These are phyloP conservation scores for Fusarium secorum DNA, from an alignment of 2,329 filamentous ascomycete genomes.

Conservation along the genomic window DNA sequence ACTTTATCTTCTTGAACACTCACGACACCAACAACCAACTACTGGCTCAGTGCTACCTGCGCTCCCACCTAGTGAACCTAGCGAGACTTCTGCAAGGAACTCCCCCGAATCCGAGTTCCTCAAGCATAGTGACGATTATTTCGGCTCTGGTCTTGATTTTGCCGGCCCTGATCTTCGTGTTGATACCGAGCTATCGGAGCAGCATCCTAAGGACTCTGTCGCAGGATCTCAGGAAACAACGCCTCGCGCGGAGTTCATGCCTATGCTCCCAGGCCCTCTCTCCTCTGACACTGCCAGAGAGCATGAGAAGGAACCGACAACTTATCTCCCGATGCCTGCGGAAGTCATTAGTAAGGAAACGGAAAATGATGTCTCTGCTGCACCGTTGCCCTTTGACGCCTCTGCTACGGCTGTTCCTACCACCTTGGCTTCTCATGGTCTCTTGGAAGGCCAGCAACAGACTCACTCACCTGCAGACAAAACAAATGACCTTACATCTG, in stretches of 20 bases:
- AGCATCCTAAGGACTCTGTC: slow-evolving; percentile 52
- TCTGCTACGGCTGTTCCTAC: slow-evolving; percentile 34
- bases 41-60: slow-evolving; percentile 56
- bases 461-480: slow-evolving; percentile 31
- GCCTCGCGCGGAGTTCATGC: slow-evolving; percentile 65
- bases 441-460: slow-evolving; percentile 30
- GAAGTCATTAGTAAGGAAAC: slow-evolving; percentile 54
- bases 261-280: slow-evolving; percentile 38
- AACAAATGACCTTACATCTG: slow-evolving; percentile 46
- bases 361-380: slow-evolving; percentile 53
- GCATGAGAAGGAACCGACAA: slow-evolving; percentile 9
- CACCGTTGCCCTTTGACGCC: slow-evolving; percentile 47
- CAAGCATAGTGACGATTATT: slow-evolving; percentile 42
- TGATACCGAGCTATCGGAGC: slow-evolving; percentile 49
- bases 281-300: not conserved
- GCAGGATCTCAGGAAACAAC: slow-evolving; percentile 72
- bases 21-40: slow-evolving; percentile 50
- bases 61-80: slow-evolving; percentile 57
- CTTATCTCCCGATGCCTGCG: slow-evolving; percentile 50
- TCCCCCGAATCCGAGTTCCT: slow-evolving; percentile 45
- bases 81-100: slow-evolving; percentile 48
- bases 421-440: slow-evolving; percentile 39
- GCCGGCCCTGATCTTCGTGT: slow-evolving; percentile 48
- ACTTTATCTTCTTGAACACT: slow-evolving; percentile 79
- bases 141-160: slow-evolving; percentile 33